Evolutionary conservation across 2,329 filamentous ascomycete species (phyloP), one percentile per base, ranked within the genome.

Genomic region (Aquanectria penicillioides): DNA sequence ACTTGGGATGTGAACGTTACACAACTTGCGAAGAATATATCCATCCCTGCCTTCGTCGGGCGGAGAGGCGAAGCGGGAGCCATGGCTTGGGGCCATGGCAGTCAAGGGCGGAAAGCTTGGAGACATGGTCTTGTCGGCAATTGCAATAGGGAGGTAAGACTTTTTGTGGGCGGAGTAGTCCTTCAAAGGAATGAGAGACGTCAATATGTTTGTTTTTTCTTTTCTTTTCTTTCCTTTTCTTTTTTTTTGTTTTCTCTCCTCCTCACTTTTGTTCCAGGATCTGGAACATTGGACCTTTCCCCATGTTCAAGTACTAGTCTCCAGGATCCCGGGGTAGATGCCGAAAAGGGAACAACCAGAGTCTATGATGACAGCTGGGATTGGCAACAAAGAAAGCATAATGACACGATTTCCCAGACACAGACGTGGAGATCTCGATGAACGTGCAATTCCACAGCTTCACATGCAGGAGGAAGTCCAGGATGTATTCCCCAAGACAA

Each of bases 141-240:
- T 55, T 31, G 34, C 15, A n/a, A n/a, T n/a, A n/a, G n/a, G n/a
- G 34, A 44, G 31, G 53, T 65, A 61, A 66, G 59, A 68, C 61
- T 20, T 59, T 25, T 13, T 20, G 47, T 47, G 36, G 20, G 56
- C 29, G 52, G 60, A 59, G 66, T 29, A 40, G 52, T n/a, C 46
- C 55, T 60, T 59, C 46, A 12, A 34, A 51, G 56, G 59, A 66
- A 67, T 63, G 64, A 33, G 37, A 53, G n/a, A 26, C 23, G 34
- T 17, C 31, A 57, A 40, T 23, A 51, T 20, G 15, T 29, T 20
- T 57, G 36, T 55, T 17, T 12, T 59, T 57, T 62, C n/a, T n/a
- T n/a, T n/a, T n/a, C n/a, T n/a, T n/a, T n/a, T n/a, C n/a, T n/a
- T n/a, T n/a, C n/a, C n/a, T n/a, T n/a, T n/a, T n/a, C n/a, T n/a